phyloP scores from a whole-genome alignment of 805 yeast species.

The Cyberlindnera samutprakarnensis region DNA sequence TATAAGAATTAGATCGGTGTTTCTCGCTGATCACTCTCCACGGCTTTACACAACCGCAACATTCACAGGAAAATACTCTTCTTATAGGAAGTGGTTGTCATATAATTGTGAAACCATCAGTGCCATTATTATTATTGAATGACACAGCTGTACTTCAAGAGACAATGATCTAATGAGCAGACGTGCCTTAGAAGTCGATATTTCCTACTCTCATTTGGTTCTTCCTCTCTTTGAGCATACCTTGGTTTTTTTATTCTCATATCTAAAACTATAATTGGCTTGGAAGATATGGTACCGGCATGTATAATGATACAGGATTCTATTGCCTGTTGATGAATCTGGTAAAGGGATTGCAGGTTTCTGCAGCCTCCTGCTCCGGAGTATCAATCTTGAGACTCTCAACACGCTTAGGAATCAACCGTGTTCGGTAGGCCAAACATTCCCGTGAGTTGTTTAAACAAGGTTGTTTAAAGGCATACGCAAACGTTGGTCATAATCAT shows the following conservation, averaged over 20 bases:
- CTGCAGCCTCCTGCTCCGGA: too few species aligned
- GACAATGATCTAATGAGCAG: constrained; percentile 39
- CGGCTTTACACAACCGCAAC: constrained; percentile 27
- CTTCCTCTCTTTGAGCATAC: constrained; percentile 41
- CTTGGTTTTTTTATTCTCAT: constrained; percentile 53
- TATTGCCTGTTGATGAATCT: constrained; percentile 42
- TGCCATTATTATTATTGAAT: constrained; percentile 35
- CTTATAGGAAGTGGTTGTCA: constrained; percentile 37
- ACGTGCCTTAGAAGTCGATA: constrained; percentile 47
- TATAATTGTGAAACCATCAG: constrained; percentile 35
- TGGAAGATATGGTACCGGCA: constrained; percentile 40
- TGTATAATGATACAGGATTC: constrained; percentile 37
- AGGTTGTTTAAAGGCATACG: constrained; percentile 14
- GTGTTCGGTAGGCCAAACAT: too few species aligned
- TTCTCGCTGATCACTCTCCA: constrained; percentile 24
- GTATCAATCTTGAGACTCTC: too few species aligned
- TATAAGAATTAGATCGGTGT: constrained; percentile 32
- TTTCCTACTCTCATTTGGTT: constrained; percentile 41
- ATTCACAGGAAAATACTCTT: constrained; percentile 21
- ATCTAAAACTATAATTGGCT: constrained; percentile 33
- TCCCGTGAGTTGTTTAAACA: constrained; percentile 33
- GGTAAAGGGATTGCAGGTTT: constrained; percentile 45
- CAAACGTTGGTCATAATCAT: constrained; percentile 25
- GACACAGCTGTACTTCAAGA: constrained; percentile 26
- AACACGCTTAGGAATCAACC: too few species aligned